These are phyloP conservation scores for Arthrobotrys iridis DNA, from an alignment of 2,329 filamentous ascomycete genomes.

Conservation along the genomic window DNA sequence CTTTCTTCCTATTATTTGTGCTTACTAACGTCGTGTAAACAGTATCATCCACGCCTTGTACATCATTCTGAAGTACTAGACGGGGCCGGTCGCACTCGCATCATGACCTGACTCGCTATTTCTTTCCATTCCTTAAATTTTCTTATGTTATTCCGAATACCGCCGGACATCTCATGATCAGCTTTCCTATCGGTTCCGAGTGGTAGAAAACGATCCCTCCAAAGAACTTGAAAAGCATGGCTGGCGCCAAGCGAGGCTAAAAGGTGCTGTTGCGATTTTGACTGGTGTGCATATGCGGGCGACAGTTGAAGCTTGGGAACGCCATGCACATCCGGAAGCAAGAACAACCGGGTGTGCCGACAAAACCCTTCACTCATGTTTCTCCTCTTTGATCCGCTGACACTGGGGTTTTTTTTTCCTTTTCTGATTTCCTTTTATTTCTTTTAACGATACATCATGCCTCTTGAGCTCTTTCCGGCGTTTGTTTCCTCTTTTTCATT, in stretches of 20 bases:
- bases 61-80: slow-evolving; percentile 61
- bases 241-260: slow-evolving; percentile 46
- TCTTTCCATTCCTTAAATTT: slow-evolving; percentile 15
- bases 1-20: background rate
- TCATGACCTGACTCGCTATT: slow-evolving; percentile 9
- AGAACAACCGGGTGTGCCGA: slow-evolving; percentile 30
- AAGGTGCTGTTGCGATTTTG: slow-evolving; percentile 3
- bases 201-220: slow-evolving; percentile 19
- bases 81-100: slow-evolving; percentile 3
- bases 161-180: slow-evolving; percentile 40
- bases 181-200: slow-evolving; percentile 49
- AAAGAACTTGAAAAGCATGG: slow-evolving; percentile 34
- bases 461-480: background rate
- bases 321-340: slow-evolving; percentile 25
- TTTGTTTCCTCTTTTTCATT: background rate
- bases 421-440: background rate
- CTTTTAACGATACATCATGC: background rate
- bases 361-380: background rate
- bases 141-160: slow-evolving; percentile 36
- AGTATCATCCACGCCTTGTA: slow-evolving; percentile 93
- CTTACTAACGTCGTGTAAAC: slow-evolving; percentile 1
- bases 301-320: background rate
- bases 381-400: background rate
- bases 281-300: slow-evolving; percentile 25
- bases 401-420: background rate